A percentile compares a stretch with the other conserved stretches of the same genome.
These are phyloP conservation scores for Ogataea populi-albae DNA, from an alignment of 805 yeast species.

Conservation along the genomic window DNA sequence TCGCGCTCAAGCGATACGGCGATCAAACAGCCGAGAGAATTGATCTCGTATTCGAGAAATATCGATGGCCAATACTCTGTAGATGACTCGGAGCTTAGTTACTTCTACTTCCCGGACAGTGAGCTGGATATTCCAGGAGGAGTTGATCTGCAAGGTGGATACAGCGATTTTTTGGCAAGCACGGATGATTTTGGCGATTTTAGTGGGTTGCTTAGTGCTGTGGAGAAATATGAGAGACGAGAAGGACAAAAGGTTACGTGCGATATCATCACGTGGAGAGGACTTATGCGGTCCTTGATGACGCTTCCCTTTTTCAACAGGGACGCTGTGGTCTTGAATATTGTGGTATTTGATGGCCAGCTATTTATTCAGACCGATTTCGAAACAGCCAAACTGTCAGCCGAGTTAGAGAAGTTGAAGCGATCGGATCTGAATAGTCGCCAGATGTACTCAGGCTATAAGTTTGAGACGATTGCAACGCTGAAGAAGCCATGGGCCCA, in stretches of 20 bases:
- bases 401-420: constrained; percentile 28
- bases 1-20: constrained; percentile 62
- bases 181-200: constrained; percentile 55
- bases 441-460: constrained; percentile 69
- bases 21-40: constrained; percentile 82
- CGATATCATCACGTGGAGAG: constrained; percentile 81
- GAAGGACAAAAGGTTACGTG: constrained; percentile 46
- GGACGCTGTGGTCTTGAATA: constrained; percentile 58
- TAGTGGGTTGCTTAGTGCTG: constrained; percentile 52
- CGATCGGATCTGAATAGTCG: constrained; percentile 34
- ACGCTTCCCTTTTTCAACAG: constrained; percentile 59
- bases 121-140: constrained; percentile 50
- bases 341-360: constrained; percentile 73
- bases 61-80: constrained; percentile 44
- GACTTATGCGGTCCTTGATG: constrained; percentile 72
- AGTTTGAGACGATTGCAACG: constrained; percentile 79
- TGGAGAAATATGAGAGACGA: constrained; percentile 53
- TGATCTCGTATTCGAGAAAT: constrained; percentile 63
- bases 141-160: constrained; percentile 66
- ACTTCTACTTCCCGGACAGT: constrained; percentile 78
- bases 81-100: constrained; percentile 56
- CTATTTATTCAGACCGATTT: constrained; percentile 53
- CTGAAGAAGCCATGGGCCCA: constrained; percentile 73
- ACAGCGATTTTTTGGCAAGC: constrained; percentile 51
- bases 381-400: constrained; percentile 30